Base-by-base conservation (phyloP, 2,329 filamentous ascomycete species). In the Verticillium klebahnii region DNA sequence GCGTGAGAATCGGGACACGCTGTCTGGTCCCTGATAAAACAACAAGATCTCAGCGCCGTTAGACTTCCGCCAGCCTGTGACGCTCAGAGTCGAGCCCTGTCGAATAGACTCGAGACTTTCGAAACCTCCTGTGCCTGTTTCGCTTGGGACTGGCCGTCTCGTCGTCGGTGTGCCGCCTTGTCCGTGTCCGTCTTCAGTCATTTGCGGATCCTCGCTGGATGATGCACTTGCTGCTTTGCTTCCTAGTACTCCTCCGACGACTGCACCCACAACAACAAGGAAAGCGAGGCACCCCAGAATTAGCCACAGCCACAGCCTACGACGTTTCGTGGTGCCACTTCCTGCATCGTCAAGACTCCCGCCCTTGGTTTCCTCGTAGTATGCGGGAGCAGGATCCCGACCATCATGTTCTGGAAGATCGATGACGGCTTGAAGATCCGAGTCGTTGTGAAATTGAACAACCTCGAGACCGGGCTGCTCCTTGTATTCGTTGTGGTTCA, bases 21-120 rank as follows among this genome's bases (percentile, higher is more conserved):
- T 34, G 11, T 56, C 36, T 3, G 37, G 6, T n/a, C 56, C 54
- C 34, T 60, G 59, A 17, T 60, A 54, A 7, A 60, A 60, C 5
- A 60, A 29, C 14, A 57, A 60, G 17, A 60, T 36, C 25, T 60
- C 59, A 11, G 55, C 54, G 11, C 52, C 54, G 23, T 54, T 34
- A 15, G 31, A 34, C 29, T 19, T 17, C 17, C 34, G n/a, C 55
- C 55, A 57, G 32, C 55, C 55, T 19, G 55, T 34, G 32, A 23
- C 55, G 55, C 31, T 37, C 15, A 57, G 17, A 7, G 59, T 54
- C 17, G 37, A 60, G 3, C 52, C 59, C 23, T 50, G 52, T 11
- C 54, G 54, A 19, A 52, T 57, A 9, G 37, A 52, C 19, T 39
- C 37, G 37, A 17, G 37, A 14, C 15, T 39, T 9, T n/a, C 5